Evolutionary conservation across 2,329 filamentous ascomycete species (phyloP).

Genomic region (Pyrenochaeta sp.): DNA sequence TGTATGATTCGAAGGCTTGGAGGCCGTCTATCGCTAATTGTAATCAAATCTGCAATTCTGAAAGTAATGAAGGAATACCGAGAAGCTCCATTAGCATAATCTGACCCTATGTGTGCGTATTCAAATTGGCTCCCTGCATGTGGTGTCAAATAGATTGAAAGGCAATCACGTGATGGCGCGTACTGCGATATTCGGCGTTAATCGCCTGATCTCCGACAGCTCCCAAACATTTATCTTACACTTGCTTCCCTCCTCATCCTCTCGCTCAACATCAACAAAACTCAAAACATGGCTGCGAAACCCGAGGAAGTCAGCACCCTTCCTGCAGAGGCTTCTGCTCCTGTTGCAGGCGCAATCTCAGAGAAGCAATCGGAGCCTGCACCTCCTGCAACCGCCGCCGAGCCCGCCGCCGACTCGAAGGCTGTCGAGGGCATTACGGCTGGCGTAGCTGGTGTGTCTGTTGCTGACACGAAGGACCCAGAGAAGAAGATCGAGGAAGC

Average conservation of each 20-base stretch:
- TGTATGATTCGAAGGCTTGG: neutral
- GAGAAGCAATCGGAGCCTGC: constrained; percentile 25
- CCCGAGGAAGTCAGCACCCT: constrained; percentile 20
- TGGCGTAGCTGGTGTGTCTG: constrained; percentile 23
- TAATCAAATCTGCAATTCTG: too few species aligned
- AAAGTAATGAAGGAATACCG: too few species aligned
- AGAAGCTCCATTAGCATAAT: too few species aligned
- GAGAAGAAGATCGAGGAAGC: constrained; percentile 17
- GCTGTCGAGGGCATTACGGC: constrained; percentile 23
- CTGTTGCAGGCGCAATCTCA: constrained; percentile 9
- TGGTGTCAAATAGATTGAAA: too few species aligned
- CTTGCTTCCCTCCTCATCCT: neutral
- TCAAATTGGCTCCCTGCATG: too few species aligned
- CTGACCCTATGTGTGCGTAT: too few species aligned
- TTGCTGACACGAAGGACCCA: constrained; percentile 21
- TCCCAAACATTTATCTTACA: constrained; percentile 4
- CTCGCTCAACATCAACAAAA: neutral
- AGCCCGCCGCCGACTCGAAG: constrained; percentile 22
- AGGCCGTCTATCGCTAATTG: constrained; percentile 4
- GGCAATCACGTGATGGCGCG: constrained; percentile 18
- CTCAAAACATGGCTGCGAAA: constrained; percentile 25
- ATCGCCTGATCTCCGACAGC: constrained; percentile 13
- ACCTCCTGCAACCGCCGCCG: constrained; percentile 15
- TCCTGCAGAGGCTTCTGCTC: constrained; percentile 20
- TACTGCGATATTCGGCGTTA: constrained; percentile 17